phyloP scores from a whole-genome alignment of 805 yeast genomes.

The Candida maltosa region DNA sequence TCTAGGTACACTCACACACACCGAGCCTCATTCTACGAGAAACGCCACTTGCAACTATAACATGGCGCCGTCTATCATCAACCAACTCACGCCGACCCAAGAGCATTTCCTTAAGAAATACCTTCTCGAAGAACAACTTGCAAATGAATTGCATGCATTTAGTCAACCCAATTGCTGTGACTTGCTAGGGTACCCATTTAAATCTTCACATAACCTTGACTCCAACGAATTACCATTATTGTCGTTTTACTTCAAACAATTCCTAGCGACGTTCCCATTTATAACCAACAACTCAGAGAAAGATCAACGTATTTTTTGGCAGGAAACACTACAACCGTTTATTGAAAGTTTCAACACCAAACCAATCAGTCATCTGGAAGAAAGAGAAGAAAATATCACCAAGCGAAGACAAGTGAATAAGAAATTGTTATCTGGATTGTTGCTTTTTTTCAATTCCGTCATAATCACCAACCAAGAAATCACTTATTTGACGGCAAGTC shows the following conservation, averaged over 20 bases:
- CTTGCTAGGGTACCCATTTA: conserved; percentile 77
- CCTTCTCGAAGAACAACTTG: conserved; percentile 59
- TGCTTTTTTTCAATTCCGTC: conserved; percentile 73
- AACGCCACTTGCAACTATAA: no score
- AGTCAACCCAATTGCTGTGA: conserved; percentile 62
- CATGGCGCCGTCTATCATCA: no score
- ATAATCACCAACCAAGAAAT: conserved; percentile 59
- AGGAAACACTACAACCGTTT: conserved; percentile 72
- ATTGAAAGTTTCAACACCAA: conserved; percentile 74
- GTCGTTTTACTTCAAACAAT: conserved; percentile 60
- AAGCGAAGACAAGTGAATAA: conserved; percentile 58
- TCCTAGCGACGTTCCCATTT: conserved; percentile 73
- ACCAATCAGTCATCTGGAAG: conserved; percentile 68
- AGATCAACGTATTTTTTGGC: conserved; percentile 65
- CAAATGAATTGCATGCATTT: conserved; percentile 57
- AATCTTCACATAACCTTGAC: conserved; percentile 8
- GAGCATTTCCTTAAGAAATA: conserved; percentile 89
- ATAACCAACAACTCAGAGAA: conserved; percentile 47
- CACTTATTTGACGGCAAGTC: conserved; percentile 37
- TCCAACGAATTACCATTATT: conserved; percentile 57
- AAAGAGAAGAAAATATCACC: conserved; percentile 66
- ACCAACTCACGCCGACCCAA: conserved; percentile 45
- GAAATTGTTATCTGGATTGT: conserved; percentile 59
- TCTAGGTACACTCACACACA: no score
- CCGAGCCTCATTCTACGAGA: no score